phyloP scores from a whole-genome alignment of 768 basidiomycete genomes.

The Xerocomellus amylosporus region DNA sequence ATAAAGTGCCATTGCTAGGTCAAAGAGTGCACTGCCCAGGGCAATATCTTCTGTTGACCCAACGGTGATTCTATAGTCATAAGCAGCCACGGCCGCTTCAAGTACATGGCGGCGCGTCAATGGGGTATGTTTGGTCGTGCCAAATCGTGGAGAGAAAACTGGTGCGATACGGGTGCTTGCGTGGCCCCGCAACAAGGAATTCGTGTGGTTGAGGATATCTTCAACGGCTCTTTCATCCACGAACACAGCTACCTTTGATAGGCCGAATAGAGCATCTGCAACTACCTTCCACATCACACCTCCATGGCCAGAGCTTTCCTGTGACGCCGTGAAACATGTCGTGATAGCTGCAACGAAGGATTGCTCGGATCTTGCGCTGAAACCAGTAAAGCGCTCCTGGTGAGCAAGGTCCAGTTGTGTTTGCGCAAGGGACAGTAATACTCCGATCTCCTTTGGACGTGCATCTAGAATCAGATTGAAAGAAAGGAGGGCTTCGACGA shows the following conservation, averaged over 20 bases:
- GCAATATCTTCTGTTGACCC: conserved; percentile 48
- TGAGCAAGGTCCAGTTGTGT: conserved; percentile 70
- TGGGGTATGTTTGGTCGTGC: conserved; percentile 18
- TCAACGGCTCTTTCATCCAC: conserved; percentile 42
- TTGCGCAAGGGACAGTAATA: conserved; percentile 67
- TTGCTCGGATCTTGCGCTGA: conserved; percentile 66
- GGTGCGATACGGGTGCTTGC: conserved; percentile 42
- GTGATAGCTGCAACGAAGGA: conserved; percentile 65
- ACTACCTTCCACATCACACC: conserved; percentile 79
- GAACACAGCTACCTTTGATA: conserved; percentile 55
- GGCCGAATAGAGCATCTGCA: conserved; percentile 69
- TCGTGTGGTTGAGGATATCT: conserved; percentile 33
- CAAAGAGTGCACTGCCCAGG: conserved; percentile 65
- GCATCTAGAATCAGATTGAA: conserved; percentile 55
- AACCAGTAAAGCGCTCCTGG: conserved; percentile 64
- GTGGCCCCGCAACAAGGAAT: conserved; percentile 39
- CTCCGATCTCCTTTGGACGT: conserved; percentile 67
- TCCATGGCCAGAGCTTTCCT: conserved; percentile 59
- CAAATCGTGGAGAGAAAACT: conserved; percentile 35
- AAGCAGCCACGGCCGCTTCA: conserved; percentile 55
- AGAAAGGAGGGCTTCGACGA: conserved; percentile 67
- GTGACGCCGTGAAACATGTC: conserved; percentile 47
- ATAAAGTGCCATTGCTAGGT: conserved; percentile 65
- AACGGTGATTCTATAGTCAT: conserved; percentile 59
- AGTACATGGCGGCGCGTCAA: conserved; percentile 39